A percentile compares a stretch with the other conserved stretches of the same genome.
These are phyloP conservation scores for Globisporangium yorkense DNA, from an alignment of 352 stramenopile species.

Conservation along the genomic window DNA sequence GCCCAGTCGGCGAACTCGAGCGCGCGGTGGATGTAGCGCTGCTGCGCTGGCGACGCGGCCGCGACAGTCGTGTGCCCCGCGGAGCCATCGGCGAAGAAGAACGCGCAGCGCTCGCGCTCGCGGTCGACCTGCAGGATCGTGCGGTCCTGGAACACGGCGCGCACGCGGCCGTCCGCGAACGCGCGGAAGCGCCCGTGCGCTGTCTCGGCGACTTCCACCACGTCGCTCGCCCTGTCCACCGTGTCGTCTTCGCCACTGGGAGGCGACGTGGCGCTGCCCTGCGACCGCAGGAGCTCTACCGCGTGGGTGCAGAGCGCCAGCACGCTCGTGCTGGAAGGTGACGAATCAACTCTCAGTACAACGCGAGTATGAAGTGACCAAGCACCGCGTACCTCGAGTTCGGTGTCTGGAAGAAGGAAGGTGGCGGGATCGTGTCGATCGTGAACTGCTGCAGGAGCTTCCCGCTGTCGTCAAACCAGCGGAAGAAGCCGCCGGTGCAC, in stretches of 20 bases:
- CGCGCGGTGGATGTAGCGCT: conserved; percentile 45
- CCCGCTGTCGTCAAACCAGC: conserved; percentile 28
- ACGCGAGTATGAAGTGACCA: background rate
- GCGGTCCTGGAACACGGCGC: conserved; percentile 59
- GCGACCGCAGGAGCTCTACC: conserved; percentile 5
- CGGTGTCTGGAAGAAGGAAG: background rate
- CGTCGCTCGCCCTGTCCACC: background rate
- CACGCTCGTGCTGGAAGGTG: conserved; percentile 1
- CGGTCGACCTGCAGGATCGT: conserved; percentile 62
- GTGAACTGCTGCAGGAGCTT: conserved; percentile 47
- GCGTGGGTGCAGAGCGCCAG: conserved; percentile 9
- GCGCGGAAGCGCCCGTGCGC: conserved; percentile 55
- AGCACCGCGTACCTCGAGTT: conserved; percentile 1
- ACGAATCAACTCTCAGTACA: background rate
- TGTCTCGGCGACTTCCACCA: conserved; percentile 40
- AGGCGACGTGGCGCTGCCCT: conserved; percentile 9
- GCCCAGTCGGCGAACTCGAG: conserved; percentile 66
- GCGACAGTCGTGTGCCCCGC: conserved; percentile 26
- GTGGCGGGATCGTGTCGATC: conserved; percentile 46
- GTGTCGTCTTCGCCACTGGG: background rate
- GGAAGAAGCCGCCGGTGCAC: conserved; percentile 41
- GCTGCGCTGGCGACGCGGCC: conserved; percentile 30
- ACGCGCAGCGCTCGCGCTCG: conserved; percentile 28
- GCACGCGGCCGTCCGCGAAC: conserved; percentile 55
- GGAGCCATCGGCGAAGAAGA: conserved; percentile 49